Base-by-base conservation (phyloP, 225 moss, liverwort and hornwort genomes). In the Sphagnum tenellum region DNA sequence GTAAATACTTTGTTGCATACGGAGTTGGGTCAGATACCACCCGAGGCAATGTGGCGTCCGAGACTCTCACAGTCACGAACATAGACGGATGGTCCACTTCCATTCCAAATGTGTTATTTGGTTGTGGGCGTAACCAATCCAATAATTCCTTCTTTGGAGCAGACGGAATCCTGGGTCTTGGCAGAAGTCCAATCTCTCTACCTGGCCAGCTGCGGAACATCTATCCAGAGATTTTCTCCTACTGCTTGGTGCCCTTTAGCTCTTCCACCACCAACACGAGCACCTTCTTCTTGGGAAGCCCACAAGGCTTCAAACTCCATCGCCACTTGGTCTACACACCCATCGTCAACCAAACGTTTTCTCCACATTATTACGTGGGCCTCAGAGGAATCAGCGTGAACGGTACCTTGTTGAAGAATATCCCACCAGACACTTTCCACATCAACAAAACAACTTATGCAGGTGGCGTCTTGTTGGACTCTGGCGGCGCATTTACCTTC, bases 151-250 rank as follows among this genome's bases (percentile, higher is more conserved):
- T 80, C 55, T 13, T 67, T 8, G 71, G 70, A 45, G 59, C 47
- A 3, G 77, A 84, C 59, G 83, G 83, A 12, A 12, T 84, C 48
- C 8, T 84, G 7, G 83, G 83, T 5, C 58, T 84, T 4, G 80
- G 83, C 5, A 55, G 52, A 45, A 77, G 83, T 2, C 14, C 44
- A 0, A 52, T 80, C 14, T 80, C 83, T 4, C 45, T 84, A 11
- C 69, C 79, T 12, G 65, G 69, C 3, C 83, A 84, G 56, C 29
- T 29, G 29, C 29, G 29, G 29, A 45, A 79, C 29, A 51, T 66
- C 12, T 45, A 69, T 45, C 72, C 78, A 4, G 66, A 68, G 45
- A 65, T 57, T 44, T 78, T 82, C 63, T 75, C 82, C 29, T 76
- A 75, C 62, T 82, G 82, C 61, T 61, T 82, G 4, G 75, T 29